Conservation (phyloP, 805 yeast genomes). For the Starmerella scarabaei region DNA sequence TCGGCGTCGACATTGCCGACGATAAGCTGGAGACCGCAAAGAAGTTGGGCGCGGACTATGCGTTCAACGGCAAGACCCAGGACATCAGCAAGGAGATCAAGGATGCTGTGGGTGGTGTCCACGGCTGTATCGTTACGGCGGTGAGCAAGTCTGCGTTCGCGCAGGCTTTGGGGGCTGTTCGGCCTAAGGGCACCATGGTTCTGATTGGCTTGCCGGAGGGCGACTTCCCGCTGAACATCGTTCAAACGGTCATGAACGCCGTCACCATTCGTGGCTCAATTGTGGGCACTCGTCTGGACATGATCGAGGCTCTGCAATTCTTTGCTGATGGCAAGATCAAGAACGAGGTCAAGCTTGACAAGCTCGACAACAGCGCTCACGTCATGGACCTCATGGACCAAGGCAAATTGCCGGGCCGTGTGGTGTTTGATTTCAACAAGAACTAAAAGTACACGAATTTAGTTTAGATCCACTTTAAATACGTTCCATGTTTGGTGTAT, state of each 20-base stretch:
- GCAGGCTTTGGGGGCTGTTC: constrained; percentile 46
- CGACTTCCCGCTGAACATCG: constrained; percentile 58
- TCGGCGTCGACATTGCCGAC: constrained; percentile 60
- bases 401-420: constrained; percentile 79
- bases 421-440: constrained; percentile 67
- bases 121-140: constrained; percentile 64
- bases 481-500: too few relatives aligned
- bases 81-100: constrained; percentile 38
- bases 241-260: constrained; percentile 60
- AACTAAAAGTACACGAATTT: too few relatives aligned
- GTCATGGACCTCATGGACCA: constrained; percentile 68
- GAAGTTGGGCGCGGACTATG: constrained; percentile 53
- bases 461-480: too few relatives aligned
- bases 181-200: constrained; percentile 58
- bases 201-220: constrained; percentile 70
- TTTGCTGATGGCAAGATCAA: constrained; percentile 57
- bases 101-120: constrained; percentile 62
- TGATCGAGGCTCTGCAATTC: constrained; percentile 68
- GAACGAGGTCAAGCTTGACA: constrained; percentile 42
- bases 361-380: constrained; percentile 61
- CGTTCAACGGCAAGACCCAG: constrained; percentile 40
- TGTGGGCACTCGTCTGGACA: constrained; percentile 82
- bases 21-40: constrained; percentile 44
- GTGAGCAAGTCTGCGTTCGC: constrained; percentile 57
- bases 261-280: constrained; percentile 66